Evolutionary conservation across 1,139 yeast species (phyloP).

Genomic region (Lodderomyces theae): DNA sequence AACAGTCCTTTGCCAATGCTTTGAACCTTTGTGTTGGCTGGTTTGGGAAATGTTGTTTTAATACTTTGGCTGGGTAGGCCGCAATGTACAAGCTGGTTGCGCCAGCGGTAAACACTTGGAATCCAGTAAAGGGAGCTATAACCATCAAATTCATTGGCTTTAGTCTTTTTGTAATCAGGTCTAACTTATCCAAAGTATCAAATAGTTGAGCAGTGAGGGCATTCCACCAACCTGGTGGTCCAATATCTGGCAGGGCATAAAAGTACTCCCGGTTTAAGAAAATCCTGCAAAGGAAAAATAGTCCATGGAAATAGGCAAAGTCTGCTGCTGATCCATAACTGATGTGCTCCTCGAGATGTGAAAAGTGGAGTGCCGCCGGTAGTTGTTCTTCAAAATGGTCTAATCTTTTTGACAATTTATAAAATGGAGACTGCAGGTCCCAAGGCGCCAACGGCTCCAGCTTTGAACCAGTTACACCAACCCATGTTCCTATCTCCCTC

Average conservation of each 20-base stretch:
- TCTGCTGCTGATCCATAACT: conserved; percentile 31
- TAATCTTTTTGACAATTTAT: conserved; percentile 20
- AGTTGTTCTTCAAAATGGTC: conserved; percentile 20
- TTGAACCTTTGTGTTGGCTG: conserved; percentile 19
- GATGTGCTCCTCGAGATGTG: conserved; percentile 29
- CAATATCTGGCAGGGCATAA: conserved; percentile 28
- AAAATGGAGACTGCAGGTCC: conserved; percentile 25
- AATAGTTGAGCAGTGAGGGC: conserved; percentile 21
- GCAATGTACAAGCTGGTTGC: conserved; percentile 32
- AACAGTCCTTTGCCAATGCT: conserved; percentile 19
- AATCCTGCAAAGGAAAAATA: conserved; percentile 30
- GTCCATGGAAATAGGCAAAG: conserved; percentile 36
- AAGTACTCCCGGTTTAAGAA: conserved; percentile 36
- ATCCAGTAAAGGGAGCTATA: conserved; percentile 39
- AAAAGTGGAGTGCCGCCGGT: conserved; percentile 24
- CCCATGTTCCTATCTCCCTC: conserved; percentile 35
- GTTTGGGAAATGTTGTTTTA: conserved; percentile 15
- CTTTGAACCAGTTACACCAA: conserved; percentile 29
- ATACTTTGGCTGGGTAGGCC: conserved; percentile 25
- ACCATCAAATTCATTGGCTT: conserved; percentile 30
- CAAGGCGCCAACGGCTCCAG: conserved; percentile 29
- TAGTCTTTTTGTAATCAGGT: conserved; percentile 23
- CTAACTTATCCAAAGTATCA: conserved; percentile 23
- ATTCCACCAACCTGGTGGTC: conserved; percentile 33
- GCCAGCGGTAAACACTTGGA: conserved; percentile 34